phyloP scores from a whole-genome alignment of 495 filamentous ascomycete species.

The Chaetomidium leptoderma region DNA sequence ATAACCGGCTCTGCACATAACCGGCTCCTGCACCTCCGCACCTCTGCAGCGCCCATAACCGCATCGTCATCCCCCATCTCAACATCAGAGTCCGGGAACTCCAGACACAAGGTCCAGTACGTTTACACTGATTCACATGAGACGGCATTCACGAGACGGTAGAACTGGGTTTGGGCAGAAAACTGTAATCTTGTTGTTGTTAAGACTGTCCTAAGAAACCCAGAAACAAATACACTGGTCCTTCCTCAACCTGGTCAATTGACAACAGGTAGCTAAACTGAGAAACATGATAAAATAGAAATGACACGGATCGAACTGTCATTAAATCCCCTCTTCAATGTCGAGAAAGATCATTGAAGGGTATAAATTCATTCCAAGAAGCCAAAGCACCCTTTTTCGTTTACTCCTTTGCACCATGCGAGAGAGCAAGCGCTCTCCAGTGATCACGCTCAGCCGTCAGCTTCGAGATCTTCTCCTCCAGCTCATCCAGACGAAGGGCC shows the following conservation, averaged over 20 bases:
- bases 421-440: slow-evolving; percentile 54
- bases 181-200: background rate
- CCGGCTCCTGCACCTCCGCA: too few relatives aligned
- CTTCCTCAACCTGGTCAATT: background rate
- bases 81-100: too few relatives aligned
- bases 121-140: too few relatives aligned
- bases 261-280: slow-evolving; percentile 8
- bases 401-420: slow-evolving; percentile 36
- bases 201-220: slow-evolving; percentile 5
- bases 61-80: too few relatives aligned
- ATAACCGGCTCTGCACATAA: too few relatives aligned
- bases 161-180: background rate
- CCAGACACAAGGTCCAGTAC: too few relatives aligned
- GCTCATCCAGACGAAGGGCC: slow-evolving; percentile 59
- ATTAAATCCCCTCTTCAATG: slow-evolving; percentile 33
- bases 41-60: too few relatives aligned
- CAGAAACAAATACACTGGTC: slow-evolving; percentile 14
- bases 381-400: slow-evolving; percentile 27
- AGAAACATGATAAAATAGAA: slow-evolving; percentile 14
- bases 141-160: too few relatives aligned
- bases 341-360: slow-evolving; percentile 23
- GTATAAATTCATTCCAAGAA: slow-evolving; percentile 30
- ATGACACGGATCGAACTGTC: slow-evolving; percentile 18
- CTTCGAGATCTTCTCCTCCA: slow-evolving; percentile 53
- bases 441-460: slow-evolving; percentile 52